A percentile compares a stretch with the other conserved stretches of the same genome.
phyloP scores from a whole-genome alignment of 169 alveolate species.

The Plasmodium yoelii region DNA sequence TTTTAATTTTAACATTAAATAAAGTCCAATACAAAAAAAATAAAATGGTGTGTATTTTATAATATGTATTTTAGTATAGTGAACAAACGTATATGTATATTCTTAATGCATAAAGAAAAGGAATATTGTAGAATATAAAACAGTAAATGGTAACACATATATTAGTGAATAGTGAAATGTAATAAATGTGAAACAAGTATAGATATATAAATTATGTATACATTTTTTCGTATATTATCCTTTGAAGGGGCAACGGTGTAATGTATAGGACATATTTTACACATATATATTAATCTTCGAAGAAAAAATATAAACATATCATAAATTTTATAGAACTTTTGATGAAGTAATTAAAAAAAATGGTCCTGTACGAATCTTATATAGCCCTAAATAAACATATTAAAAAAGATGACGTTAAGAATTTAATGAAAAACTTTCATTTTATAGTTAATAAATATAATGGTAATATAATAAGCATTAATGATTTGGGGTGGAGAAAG shows the following conservation, averaged over 20 bases:
- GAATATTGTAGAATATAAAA: neutral
- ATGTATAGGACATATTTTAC: neutral
- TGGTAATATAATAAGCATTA: conserved; percentile 72
- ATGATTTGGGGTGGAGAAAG: conserved; percentile 77
- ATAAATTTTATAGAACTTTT: too few species aligned
- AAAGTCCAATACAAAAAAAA: neutral
- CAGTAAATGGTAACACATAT: neutral
- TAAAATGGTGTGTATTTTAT: neutral
- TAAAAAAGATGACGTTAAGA: conserved; percentile 72
- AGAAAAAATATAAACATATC: too few species aligned
- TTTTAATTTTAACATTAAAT: neutral
- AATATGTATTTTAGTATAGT: neutral
- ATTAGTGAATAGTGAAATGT: too few species aligned
- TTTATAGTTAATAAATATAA: conserved; percentile 63
- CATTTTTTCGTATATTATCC: neutral
- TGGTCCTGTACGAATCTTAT: conserved; percentile 74
- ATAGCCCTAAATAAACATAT: conserved; percentile 67
- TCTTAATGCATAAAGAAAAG: neutral
- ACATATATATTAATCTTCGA: too few species aligned
- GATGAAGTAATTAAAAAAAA: conserved; percentile 7
- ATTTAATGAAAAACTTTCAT: conserved; percentile 74
- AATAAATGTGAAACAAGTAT: neutral
- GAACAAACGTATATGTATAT: neutral
- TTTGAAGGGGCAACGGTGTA: neutral
- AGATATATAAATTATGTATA: neutral